phyloP scores from a whole-genome alignment of 495 filamentous ascomycete species.

The Glarea lozoyensis region DNA sequence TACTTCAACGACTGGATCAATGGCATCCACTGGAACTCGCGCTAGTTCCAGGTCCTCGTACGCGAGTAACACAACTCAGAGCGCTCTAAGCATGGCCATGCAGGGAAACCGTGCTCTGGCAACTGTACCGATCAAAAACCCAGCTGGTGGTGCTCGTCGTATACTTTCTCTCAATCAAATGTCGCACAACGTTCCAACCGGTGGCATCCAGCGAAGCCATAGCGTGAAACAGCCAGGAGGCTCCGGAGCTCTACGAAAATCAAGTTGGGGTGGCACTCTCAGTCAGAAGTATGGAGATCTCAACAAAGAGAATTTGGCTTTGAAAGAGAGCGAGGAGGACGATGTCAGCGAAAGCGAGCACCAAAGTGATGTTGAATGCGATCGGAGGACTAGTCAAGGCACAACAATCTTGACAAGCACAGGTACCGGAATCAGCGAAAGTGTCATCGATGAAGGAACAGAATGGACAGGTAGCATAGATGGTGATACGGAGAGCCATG shows the following conservation, averaged over 20 bases:
- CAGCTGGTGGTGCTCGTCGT: slow-evolving; percentile 43
- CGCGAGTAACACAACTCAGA: slow-evolving; percentile 21
- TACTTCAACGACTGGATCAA: slow-evolving; percentile 16
- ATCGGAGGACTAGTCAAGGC: slow-evolving; percentile 16
- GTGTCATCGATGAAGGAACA: slow-evolving; percentile 18
- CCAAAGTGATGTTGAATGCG: slow-evolving; percentile 21
- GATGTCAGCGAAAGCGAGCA: slow-evolving; percentile 14
- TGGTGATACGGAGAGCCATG: slow-evolving; percentile 13
- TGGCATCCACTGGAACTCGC: slow-evolving; percentile 15
- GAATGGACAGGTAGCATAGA: slow-evolving; percentile 19
- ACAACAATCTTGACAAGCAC: slow-evolving; percentile 14
- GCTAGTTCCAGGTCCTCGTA: slow-evolving; percentile 9
- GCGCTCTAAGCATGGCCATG: slow-evolving; percentile 36
- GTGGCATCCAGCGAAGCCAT: slow-evolving; percentile 49
- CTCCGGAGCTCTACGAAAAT: slow-evolving; percentile 54
- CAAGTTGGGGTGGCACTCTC: slow-evolving; percentile 55
- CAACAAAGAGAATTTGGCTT: slow-evolving; percentile 35
- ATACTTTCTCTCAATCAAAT: slow-evolving; percentile 88
- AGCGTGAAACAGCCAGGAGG: slow-evolving; percentile 59
- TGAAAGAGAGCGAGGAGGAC: slow-evolving; percentile 37
- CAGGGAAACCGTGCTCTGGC: slow-evolving; percentile 30
- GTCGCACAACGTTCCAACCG: slow-evolving; percentile 58
- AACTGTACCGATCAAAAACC: slow-evolving; percentile 36
- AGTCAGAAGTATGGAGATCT: slow-evolving; percentile 36
- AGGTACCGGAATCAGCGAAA: slow-evolving; percentile 15